Evolutionary conservation across 768 basidiomycete species (phyloP), one percentile per base, ranked within the genome.

Genomic region (Tulasnella sp.): DNA sequence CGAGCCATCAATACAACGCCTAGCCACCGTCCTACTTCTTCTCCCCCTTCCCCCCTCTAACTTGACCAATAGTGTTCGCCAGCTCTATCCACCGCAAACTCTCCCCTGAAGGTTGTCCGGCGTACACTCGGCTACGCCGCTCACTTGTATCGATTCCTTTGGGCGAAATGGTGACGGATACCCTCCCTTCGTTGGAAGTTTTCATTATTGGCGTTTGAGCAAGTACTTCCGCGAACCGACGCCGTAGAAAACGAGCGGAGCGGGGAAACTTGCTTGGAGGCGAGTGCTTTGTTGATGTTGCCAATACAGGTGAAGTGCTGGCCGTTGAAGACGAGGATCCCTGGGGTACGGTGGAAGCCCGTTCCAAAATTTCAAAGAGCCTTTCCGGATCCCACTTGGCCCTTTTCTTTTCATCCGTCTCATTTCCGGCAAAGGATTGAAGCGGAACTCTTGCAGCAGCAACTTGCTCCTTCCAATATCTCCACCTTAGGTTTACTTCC

Each of bases 401-500:
- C 5, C 18, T 31, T 14, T 34, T 37, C 4, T 37, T 37, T 28
- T 28, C 14, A 80, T 90, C 83, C 82, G 91, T 87, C 28, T 37
- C 14, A 79, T 90, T 83, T 82, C 91, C 87, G n/a, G 94, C 84
- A 9, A 94, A 93, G 37, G 92, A 91, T 3, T 86, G 83, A 34
- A 92, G 85, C 82, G 91, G 92, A 83, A 87, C 89, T 82, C 64
- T 69, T 28, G 64, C 64, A 28, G 64, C 64, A 9, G 34, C 64
- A 18, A 87, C 87, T 83, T 93, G 90, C 14, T 81, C 82, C 22
- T 84, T 86, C 85, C 91, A 94, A 83, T 88, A 93, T 31, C 91
- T 90, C 91, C 92, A 90, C 31, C 91, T 90, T 73, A 91, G 88
- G 85, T 96, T 96, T 75, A 91, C 88, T 84, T 94, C 90, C 64